Base-by-base conservation (phyloP, 306 rosid genomes). In the Rosa chinensis region DNA sequence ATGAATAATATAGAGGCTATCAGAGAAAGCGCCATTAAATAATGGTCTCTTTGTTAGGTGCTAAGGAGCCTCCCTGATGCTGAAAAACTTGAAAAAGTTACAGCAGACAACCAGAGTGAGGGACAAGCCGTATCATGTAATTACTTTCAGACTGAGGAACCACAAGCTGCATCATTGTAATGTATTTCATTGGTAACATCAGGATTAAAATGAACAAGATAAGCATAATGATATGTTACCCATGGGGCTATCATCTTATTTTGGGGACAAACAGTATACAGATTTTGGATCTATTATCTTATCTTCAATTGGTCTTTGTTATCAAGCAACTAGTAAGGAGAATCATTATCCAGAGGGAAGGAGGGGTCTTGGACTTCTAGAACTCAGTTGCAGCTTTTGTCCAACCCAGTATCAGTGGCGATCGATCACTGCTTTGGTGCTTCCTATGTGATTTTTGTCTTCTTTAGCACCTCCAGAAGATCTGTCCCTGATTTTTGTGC, bases 41-140 rank as follows among this genome's bases (percentile, higher is more conserved):
- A 17, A 59, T 71, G 21, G 58, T 79, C 53, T 28, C 61, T 18
- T 72, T 64, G 77, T 79, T 69, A 75, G 97, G 94, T 85, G 20
- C 80, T 92, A 62, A 85, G 79, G 71, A 77, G 73, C 75, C 97
- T 92, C 63, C 93, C 97, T 4, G 84, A 82, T 16, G 37, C 73
- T 2, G 86, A 75, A 72, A 72, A 86, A 52, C 28, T 70, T 2
- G 86, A 77, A 72, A 69, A 86, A 48, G 83, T 66, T 64, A 61
- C 58, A 21, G 35, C 43, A 6, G 81, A 75, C 47, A 56, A 49
- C 58, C 70, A 68, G 72, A 67, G 70, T 32, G 45, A 74, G 73
- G 81, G 66, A 40, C 39, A 77, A 77, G 79, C 25, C 66, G 82
- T 20, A 70, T 66, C n/a, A 10, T 78, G 67, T 67, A 78, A 75